Base-by-base conservation (phyloP, 2,329 filamentous ascomycete genomes). In the Talaromyces piceae region DNA sequence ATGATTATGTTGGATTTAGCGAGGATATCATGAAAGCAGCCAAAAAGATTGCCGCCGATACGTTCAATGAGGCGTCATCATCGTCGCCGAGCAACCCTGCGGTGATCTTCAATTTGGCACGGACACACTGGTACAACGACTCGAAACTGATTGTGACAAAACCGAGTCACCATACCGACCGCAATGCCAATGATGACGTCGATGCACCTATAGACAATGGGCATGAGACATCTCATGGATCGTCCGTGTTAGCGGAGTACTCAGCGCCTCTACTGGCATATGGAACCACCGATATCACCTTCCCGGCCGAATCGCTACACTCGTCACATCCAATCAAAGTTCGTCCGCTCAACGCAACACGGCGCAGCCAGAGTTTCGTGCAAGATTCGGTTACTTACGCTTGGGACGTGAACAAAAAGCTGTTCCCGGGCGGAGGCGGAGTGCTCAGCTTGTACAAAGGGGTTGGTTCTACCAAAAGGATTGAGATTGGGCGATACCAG, bases 111-210 rank as follows among this genome's bases (percentile, higher is more conserved):
- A 52, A 52, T 18, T n/a, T 52, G 31, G 45, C 51, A 4, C n/a
- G 51, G 22, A 28, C 41, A 22, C 51, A 52, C 39, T 52, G 51
- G 51, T 52, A 52, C 25, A 52, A 52, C 18, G 51, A 52, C 41
- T 49, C 51, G 16, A 52, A 52, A 25, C 45, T 39, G 28, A 41
- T 33, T 8, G 51, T 44, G 11, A 52, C 51, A 2, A 52, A 52
- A 20, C 41, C 51, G 2, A 31, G 37, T n/a, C n/a, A n/a, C 4
- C 44, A 33, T 13, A 6, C n/a, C n/a, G 11, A 43, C 11, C 9
- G 39, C 7, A 16, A 22, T 2, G 18, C 11, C 13, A 25, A 43
- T 13, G 11, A 43, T 9, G 39, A 43, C 23, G 39, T 43, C 4
- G 39, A 43, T 8, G 39, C 2, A 8, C 39, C 22, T 18, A n/a